Evolutionary conservation across 2,329 filamentous ascomycete species (phyloP).

Genomic region (Colletotrichum abscissum): DNA sequence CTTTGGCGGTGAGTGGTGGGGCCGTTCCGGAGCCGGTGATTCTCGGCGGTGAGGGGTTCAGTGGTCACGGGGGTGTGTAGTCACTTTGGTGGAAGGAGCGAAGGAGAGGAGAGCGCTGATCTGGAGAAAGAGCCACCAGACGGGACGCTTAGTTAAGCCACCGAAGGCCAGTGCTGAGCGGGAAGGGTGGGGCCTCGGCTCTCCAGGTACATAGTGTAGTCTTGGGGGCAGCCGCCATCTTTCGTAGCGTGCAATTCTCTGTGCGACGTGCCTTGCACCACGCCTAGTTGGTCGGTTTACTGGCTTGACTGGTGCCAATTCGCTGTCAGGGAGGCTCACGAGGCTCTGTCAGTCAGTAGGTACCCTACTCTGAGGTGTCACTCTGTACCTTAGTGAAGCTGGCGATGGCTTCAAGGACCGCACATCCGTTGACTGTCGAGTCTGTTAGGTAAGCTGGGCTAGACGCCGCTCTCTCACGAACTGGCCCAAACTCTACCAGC

Average conservation of each 20-base stretch:
- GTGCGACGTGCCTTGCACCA: not conserved
- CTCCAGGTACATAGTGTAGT: not conserved
- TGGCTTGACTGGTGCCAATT: not conserved
- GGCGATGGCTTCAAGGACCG: not conserved
- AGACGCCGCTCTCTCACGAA: not conserved
- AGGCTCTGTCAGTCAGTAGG: not conserved
- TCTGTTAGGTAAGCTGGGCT: not conserved
- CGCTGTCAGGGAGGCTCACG: not conserved
- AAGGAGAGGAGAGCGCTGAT: not conserved
- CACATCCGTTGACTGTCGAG: not conserved
- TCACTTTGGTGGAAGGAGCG: no score
- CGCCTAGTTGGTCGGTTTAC: not conserved
- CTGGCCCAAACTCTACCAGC: not conserved
- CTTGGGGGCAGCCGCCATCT: not conserved
- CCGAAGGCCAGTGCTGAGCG: not conserved
- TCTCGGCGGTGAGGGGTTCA: not conserved
- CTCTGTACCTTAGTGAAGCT: not conserved
- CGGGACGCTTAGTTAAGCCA: not conserved
- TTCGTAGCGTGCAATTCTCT: not conserved
- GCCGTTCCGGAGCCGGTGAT: slow-evolving; percentile 13
- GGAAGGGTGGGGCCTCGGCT: not conserved
- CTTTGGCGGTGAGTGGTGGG: not conserved
- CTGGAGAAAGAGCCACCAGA: no score
- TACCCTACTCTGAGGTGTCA: not conserved
- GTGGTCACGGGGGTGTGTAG: no score